Evolutionary conservation across 129 eudicot genomes (phyloP).

Genomic region (Artemisia tridentata): DNA sequence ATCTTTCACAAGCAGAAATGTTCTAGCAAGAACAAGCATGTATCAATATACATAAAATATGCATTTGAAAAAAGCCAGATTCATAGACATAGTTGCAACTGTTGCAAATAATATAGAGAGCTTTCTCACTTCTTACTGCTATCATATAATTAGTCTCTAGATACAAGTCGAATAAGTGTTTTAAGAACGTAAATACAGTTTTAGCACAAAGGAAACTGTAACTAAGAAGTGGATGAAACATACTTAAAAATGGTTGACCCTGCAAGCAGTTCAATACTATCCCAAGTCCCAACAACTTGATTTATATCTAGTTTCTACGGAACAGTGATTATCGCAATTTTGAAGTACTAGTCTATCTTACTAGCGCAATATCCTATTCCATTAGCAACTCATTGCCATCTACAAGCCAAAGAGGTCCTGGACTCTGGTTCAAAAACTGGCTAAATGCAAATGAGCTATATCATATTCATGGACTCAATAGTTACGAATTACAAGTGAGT

Average conservation of each 20-base stretch:
- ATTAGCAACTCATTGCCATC: too few species aligned
- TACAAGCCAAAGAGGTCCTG: background rate
- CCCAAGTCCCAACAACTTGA: background rate
- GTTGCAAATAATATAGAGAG: background rate
- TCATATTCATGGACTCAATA: background rate
- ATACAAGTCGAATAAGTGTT: background rate
- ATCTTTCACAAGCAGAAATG: background rate
- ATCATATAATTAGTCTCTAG: background rate
- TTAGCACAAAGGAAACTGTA: background rate
- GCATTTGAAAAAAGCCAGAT: background rate
- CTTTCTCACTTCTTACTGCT: background rate
- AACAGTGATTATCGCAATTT: background rate
- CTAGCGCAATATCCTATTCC: too few species aligned
- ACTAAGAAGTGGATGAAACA: constrained; percentile 3
- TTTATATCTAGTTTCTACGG: background rate
- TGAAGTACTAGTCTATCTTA: background rate
- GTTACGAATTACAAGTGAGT: background rate
- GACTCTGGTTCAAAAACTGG: background rate
- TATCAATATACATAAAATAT: background rate
- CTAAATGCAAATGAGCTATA: background rate
- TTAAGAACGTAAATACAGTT: background rate
- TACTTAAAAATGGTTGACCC: background rate
- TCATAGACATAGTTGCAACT: background rate
- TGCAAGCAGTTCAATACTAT: background rate
- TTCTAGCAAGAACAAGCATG: constrained; percentile 5